Evolutionary conservation across 441 rosid genomes (phyloP), one percentile per base, ranked within the genome.

Genomic region (Pelargonium australe): DNA sequence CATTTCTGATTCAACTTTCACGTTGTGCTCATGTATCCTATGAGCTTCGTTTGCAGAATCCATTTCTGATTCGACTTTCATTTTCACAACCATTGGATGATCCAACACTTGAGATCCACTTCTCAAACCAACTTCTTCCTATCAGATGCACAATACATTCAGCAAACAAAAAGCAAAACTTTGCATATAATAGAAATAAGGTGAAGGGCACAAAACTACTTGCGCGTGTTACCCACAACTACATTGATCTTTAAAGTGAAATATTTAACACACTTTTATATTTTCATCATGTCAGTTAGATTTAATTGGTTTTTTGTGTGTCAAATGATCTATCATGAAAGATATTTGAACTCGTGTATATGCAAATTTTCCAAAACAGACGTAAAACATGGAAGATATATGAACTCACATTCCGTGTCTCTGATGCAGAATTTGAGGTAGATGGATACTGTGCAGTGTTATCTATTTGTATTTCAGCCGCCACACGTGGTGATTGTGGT

Each of bases 391-490:
- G 65, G 25, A 20, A 40, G 69, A 14, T 41, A 55, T 41, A 51
- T 14, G 37, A 31, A 72, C 16, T n/a, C 55, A 37, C 72, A 47
- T 63, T 68, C 5, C 45, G 9, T 58, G 60, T 10, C 58, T 43
- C 65, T 9, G 72, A 57, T 13, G 72, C 43, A 11, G 10, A 23
- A 41, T 44, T 4, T 45, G 76, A 23, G 9, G 62, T 65, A 4
- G 69, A 66, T 64, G 70, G 72, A 67, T 25, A 13, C 23, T 63
- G 65, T 4, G 9, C 34, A 41, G 68, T 0, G 41, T 31, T 31
- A 31, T 64, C 71, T 19, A 5, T 67, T 67, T 28, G 51, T 2
- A 51, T 51, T 43, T 65, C 71, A 49, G 65, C 62, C 2, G 17
- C 9, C 58, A 4, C 1, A 64, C 0, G 61, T 31, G 67, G 61